phyloP scores from a whole-genome alignment of 371 early-diverging fungal genomes.

The Dichotomocladium elegans region DNA sequence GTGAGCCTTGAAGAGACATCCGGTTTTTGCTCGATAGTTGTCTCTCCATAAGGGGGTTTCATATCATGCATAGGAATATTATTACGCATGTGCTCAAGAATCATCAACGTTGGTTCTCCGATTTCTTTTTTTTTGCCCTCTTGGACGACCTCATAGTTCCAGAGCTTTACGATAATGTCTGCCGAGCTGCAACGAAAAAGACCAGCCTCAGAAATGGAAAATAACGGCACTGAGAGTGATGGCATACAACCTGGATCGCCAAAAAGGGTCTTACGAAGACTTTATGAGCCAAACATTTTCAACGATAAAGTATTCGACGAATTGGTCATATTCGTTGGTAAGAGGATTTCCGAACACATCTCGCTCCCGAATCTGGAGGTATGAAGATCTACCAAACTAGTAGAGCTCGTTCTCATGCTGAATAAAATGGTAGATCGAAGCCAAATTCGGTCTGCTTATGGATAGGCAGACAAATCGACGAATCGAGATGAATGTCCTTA shows the following conservation, averaged over 20 bases:
- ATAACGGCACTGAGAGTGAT: not conserved
- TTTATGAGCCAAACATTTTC: slow-evolving; percentile 38
- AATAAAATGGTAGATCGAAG: slow-evolving; percentile 63
- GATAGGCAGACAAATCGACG: slow-evolving; percentile 59
- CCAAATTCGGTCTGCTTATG: slow-evolving; percentile 72
- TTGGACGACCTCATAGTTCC: not conserved
- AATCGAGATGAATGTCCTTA: slow-evolving; percentile 54
- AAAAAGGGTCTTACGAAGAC: too few species aligned
- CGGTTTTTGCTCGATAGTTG: too few species aligned
- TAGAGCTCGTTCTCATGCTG: not conserved
- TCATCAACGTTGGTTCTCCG: not conserved
- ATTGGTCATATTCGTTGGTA: slow-evolving; percentile 53
- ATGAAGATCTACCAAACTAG: slow-evolving; percentile 19
- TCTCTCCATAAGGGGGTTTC: too few species aligned
- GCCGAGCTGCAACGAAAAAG: not conserved
- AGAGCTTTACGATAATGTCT: not conserved
- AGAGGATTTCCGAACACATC: slow-evolving; percentile 54
- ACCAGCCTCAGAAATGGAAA: not conserved
- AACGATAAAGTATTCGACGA: slow-evolving; percentile 51
- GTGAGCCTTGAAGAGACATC: too few species aligned
- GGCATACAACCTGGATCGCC: not conserved
- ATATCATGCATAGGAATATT: not conserved
- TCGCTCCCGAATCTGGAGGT: slow-evolving; percentile 56
- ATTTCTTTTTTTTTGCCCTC: too few species aligned
- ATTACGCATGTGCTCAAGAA: not conserved